Base-by-base conservation (phyloP, 2,329 filamentous ascomycete genomes). In the Exophiala oligosperma region DNA sequence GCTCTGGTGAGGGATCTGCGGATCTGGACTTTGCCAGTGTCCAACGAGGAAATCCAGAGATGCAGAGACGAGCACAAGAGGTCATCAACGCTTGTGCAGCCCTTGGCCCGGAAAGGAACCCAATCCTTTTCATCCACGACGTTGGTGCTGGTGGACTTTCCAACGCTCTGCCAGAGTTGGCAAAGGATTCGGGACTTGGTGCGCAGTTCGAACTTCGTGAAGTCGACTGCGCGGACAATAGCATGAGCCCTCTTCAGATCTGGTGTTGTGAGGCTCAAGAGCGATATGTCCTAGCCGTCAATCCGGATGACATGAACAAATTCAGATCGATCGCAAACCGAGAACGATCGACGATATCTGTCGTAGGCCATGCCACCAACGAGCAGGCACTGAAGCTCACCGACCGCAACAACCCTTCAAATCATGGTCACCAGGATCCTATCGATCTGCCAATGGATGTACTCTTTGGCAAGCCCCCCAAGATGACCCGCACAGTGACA, bases 201-300 rank as follows among this genome's bases (percentile, higher is more conserved):
- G 94, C 92, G 51, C 88, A 85, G 47, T 97, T 99, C 65, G 93
- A 99, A 74, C 82, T 99, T n/a, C 87, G 94, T 63, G 91, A 97
- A 69, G 83, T 99, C 38, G 92, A 97, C 71, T 96, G 85, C 71
- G 90, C 91, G 1, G 94, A 97, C 74, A 85, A 82, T 64, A 89
- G 91, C 70, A 93, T 99, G 89, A 96, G 91, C 69, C 94, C 94
- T 21, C 84, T 99, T 57, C 91, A 97, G 72, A 96, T 99, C 48
- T 97, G 93, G 92, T 97, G 94, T 74, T 96, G 93, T 68, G 93
- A 97, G 73, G 91, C 94, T 0, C 94, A 99, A 72, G 94, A 99
- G 75, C 84, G 94, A 72, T 99, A 99, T 69, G 94, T 99, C 6
- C 79, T 99, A 68, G 87, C 95, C 7, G 86, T 99, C 62, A 91